Base-by-base conservation (phyloP, 306 rosid genomes). In the Dryas octopetala region DNA sequence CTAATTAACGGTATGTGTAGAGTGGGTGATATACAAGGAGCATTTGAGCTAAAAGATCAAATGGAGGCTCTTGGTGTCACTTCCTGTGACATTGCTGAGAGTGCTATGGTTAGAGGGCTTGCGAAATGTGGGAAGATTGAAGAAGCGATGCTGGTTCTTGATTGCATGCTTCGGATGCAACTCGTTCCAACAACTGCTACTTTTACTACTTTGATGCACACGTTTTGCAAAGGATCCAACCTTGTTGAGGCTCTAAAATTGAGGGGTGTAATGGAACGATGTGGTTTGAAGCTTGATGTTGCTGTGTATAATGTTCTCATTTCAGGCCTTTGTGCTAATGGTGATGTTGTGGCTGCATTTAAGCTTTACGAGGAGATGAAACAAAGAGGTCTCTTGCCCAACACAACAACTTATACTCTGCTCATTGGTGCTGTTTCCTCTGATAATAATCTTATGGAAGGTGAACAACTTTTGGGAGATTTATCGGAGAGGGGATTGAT, bases 141-240 rank as follows among this genome's bases (percentile, higher is more conserved):
- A 82, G 78, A 83, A 50, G 94, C 94, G 38, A 60, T 79, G 85
- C 75, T 78, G 76, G 54, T 89, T 83, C 81, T 91, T 72, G 78
- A 83, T 79, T 70, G 50, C 77, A 81, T 91, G 92, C 87, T 86
- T 73, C 80, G 67, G 74, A 79, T 15, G 80, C 68, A 46, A 78
- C 74, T 84, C 62, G 68, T 81, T 76, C 97, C 97, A 79, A 91
- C 94, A 46, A 75, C 75, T 73, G 88, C 92, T 50, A 89, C 97
- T 66, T 91, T 91, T 81, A 91, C 97, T 59, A 87, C 97, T 73
- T 75, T 91, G 85, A 91, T 91, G 90, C 92, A 89, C 23, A 51
- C 51, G 66, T 81, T 70, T 63, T 91, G 85, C 87, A 83, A 83
- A 76, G 84, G 79, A 84, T 89, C 86, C 44, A 84, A 89, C 69